A percentile compares a stretch with the other conserved stretches of the same genome.
Evolutionary conservation across 1,284 basidiomycete genomes (phyloP).

Genomic region (Sporisorium iseilematis-ciliati): DNA sequence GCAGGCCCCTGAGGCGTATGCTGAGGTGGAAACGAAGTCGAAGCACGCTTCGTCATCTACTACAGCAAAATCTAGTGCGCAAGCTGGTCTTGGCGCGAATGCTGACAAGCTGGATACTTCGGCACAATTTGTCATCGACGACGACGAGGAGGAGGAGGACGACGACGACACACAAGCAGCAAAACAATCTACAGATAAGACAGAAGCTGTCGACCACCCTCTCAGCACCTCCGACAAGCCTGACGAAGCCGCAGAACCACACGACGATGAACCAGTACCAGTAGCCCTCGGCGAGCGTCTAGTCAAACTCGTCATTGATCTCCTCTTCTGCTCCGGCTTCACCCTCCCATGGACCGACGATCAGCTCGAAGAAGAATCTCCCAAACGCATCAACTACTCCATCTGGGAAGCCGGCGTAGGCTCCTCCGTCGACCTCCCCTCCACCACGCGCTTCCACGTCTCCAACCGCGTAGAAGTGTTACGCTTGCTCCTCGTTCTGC

Average conservation of each 20-base stretch:
- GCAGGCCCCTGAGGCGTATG: conserved; percentile 24
- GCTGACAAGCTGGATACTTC: conserved; percentile 46
- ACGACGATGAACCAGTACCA: conserved; percentile 20
- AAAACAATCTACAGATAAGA: background rate
- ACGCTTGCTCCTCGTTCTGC: conserved; percentile 60
- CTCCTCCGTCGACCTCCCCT: conserved; percentile 56
- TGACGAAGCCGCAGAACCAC: background rate
- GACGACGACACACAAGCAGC: background rate
- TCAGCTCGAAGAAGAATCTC: conserved; percentile 37
- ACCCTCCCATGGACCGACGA: conserved; percentile 67
- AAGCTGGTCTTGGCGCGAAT: background rate
- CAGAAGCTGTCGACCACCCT: conserved; percentile 35
- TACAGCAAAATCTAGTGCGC: background rate
- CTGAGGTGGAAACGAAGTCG: conserved; percentile 7
- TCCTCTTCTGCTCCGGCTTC: conserved; percentile 67
- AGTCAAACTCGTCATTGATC: conserved; percentile 51
- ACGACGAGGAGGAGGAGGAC: conserved; percentile 52
- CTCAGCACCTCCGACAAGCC: conserved; percentile 12
- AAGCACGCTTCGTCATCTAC: background rate
- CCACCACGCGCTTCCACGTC: conserved; percentile 50
- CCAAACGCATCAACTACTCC: conserved; percentile 37
- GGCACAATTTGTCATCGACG: conserved; percentile 64
- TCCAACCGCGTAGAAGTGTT: conserved; percentile 61
- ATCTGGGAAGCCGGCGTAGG: conserved; percentile 69
- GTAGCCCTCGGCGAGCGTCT: conserved; percentile 52